Evolutionary conservation across 768 basidiomycete genomes (phyloP), one percentile per base, ranked within the genome.

Genomic region (Kwoniella sp.): DNA sequence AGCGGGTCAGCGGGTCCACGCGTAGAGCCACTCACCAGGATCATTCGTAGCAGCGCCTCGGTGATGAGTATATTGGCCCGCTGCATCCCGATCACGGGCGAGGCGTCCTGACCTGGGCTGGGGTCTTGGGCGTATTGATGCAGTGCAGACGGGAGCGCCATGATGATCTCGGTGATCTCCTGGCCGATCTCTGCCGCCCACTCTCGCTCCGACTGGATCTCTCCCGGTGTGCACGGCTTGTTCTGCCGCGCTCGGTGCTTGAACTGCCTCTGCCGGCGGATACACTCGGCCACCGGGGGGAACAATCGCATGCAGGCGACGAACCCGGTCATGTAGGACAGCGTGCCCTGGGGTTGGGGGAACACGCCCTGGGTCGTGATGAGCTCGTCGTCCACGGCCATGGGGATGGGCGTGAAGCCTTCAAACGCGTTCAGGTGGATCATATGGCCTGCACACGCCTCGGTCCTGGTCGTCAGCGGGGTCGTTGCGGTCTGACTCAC

Each of bases 351-450:
- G 8, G 54, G 54, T 36, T 56, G 59, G 0, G 43, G 44, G 29
- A 60, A 60, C 11, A 33, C 27, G 7, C 59, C 59, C 25, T 53
- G 54, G 2, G 51, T 32, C 17, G 59, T 61, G 33, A 61, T 36
- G 25, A 49, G 44, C 22, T 61, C 59, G 47, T 61, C 59, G 31
- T 61, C 55, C 3, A 53, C 44, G 11, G 34, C 42, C 3, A 46
- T 22, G 10, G 59, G 59, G 32, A 50, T 29, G 2, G 44, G 27
- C 3, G 52, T 45, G 7, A 52, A 25, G 17, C 56, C 56, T 36
- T 61, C 59, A 28, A 53, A 53, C 17, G 43, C 50, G 51, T 61
- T 41, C 8, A 62, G 57, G 19, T 49, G 47, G 37, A 50, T 53
- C 29, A 46, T 52, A 19, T 46, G 32, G 3, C 59, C 59, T 3